Base-by-base conservation (phyloP, 495 filamentous ascomycete species). In the Aspergillus panamensis region DNA sequence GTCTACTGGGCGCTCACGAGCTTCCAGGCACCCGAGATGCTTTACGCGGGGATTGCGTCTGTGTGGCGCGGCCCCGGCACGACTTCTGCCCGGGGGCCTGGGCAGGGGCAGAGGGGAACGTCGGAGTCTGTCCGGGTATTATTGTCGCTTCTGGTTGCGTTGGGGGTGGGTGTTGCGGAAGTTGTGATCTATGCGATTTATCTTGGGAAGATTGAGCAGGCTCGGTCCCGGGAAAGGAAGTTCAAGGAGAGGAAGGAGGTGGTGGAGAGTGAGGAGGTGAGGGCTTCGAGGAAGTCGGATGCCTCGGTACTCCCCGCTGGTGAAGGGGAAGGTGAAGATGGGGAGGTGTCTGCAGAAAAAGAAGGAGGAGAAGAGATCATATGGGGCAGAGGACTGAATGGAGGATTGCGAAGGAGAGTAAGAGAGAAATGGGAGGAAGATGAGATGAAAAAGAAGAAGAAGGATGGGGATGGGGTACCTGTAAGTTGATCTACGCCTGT, bases 111-210 rank as follows among this genome's bases (percentile, higher is more conserved):
- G 21, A 14, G 53, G 3, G 63, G 51, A 9, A 59, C 65, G 19
- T 68, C 68, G 5, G 72, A 77, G 53, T 66, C 73, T 13, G 69
- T 76, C 21, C 62, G 66, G 17, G 74, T 79, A 13, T 45, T 79
- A 4, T n/a, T 78, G 6, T 69, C 74, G 30, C 44, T 80, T 10
- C 68, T 70, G 59, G 71, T 66, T 21, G 75, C 73, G 21, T 16
- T 78, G 37, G 58, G 89, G 17, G 90, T 97, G 20, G 92, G 87
- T 3, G 76, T 95, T 45, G 92, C 91, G 5, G 94, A 98, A 70
- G 87, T 94, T 9, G 85, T 86, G 20, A 84, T 97, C 37, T 97
- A 97, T 71, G 84, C 82, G 10, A 90, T 91, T 7, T 98, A 96
- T 73, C 71, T 96, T 42, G 80, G 86, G 73, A 85, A 91, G 66